phyloP scores from a whole-genome alignment of 331 rosid genomes.

The Arachis monticola region DNA sequence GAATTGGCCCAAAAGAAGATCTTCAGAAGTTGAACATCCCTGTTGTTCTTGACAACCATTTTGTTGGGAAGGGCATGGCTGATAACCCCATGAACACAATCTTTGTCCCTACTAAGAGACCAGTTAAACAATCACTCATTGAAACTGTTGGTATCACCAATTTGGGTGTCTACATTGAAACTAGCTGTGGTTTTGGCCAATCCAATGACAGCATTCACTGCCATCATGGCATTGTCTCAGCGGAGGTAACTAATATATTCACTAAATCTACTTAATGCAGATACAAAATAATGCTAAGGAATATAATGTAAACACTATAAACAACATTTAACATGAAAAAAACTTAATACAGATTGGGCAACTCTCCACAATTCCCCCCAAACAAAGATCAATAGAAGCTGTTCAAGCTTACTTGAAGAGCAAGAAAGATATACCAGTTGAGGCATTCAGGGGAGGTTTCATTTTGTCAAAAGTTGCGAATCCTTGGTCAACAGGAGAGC shows the following conservation, averaged over 20 bases:
- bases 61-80: slow-evolving; percentile 86
- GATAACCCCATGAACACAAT: slow-evolving; percentile 89
- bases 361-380: slow-evolving; percentile 90
- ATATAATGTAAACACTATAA: background rate
- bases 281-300: background rate
- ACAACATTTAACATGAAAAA: slow-evolving; percentile 14
- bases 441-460: slow-evolving; percentile 89
- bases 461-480: slow-evolving; percentile 72
- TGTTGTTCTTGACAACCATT: slow-evolving; percentile 61
- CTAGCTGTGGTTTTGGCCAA: slow-evolving; percentile 86
- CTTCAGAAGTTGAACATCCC: slow-evolving; percentile 71
- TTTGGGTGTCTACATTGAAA: slow-evolving; percentile 80
- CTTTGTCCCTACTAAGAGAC: slow-evolving; percentile 64
- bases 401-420: slow-evolving; percentile 57
- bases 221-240: slow-evolving; percentile 91
- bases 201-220: slow-evolving; percentile 78
- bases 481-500: slow-evolving; percentile 70
- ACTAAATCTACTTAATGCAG: background rate
- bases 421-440: slow-evolving; percentile 70
- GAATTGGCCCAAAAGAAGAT: slow-evolving; percentile 76
- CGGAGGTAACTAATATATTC: slow-evolving; percentile 65
- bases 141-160: slow-evolving; percentile 85
- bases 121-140: slow-evolving; percentile 67
- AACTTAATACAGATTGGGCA: slow-evolving; percentile 68
- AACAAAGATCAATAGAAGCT: slow-evolving; percentile 76